Evolutionary conservation across 2,329 filamentous ascomycete species (phyloP).

Genomic region (Phyllosticta capitalensis): DNA sequence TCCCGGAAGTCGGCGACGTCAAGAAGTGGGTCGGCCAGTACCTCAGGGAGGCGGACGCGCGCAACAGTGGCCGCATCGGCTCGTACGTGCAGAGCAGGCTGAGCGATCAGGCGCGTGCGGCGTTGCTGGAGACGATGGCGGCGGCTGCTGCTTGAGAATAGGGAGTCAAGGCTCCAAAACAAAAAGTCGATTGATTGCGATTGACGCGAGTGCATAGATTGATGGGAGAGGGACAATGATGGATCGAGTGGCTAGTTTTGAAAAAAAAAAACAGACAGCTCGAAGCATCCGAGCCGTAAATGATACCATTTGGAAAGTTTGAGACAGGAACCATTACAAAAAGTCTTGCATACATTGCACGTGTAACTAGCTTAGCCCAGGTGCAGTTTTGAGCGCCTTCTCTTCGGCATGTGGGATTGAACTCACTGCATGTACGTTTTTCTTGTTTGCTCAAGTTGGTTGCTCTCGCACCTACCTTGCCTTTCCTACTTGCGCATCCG

Average conservation of each 20-base stretch:
- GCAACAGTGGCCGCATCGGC: conserved; percentile 61
- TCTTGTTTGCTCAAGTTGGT: no score
- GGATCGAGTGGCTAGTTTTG: background rate
- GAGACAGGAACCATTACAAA: background rate
- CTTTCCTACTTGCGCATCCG: no score
- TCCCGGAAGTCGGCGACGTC: conserved; percentile 72
- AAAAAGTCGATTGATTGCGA: background rate
- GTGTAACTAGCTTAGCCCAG: no score
- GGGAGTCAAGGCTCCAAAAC: background rate
- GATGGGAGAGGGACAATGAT: background rate
- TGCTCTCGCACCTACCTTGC: no score
- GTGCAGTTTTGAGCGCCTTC: no score
- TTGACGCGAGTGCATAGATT: background rate
- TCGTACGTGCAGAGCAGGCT: conserved; percentile 65
- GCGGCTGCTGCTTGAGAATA: background rate
- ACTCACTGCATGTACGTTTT: no score
- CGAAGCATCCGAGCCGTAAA: background rate
- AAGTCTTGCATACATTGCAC: background rate
- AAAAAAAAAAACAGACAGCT: background rate
- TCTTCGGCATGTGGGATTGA: no score
- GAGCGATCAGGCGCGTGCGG: conserved; percentile 23
- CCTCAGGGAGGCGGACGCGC: conserved; percentile 66
- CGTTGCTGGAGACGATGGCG: conserved; percentile 6
- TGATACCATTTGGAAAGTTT: background rate
- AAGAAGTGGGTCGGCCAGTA: conserved; percentile 76